phyloP scores from a whole-genome alignment of 169 alveolate species.

The Fabrea salina region DNA sequence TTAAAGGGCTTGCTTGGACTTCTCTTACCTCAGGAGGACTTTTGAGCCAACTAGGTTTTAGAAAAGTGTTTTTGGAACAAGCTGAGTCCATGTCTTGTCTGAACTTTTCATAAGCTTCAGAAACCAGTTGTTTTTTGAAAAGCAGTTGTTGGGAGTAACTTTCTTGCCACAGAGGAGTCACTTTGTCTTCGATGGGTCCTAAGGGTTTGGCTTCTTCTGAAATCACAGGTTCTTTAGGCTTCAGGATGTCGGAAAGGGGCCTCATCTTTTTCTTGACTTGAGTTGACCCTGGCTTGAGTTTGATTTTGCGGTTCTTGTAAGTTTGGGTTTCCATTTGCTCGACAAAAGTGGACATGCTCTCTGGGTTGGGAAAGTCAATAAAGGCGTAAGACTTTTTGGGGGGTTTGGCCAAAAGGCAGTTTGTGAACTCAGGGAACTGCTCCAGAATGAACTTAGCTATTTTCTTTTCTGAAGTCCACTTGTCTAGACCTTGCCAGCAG shows the following conservation, averaged over 20 bases:
- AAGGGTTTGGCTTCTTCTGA: background rate
- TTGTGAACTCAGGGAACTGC: background rate
- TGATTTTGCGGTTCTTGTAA: background rate
- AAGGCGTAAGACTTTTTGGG: background rate
- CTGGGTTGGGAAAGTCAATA: background rate
- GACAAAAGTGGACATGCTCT: background rate
- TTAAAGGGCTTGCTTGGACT: background rate
- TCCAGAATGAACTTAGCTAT: background rate
- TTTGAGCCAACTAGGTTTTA: background rate
- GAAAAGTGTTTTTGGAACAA: background rate
- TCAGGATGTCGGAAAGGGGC: background rate
- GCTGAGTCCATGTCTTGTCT: background rate
- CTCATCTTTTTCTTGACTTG: background rate
- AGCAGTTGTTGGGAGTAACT: background rate
- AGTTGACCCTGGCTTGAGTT: background rate
- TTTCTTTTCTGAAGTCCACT: slow-evolving; percentile 13
- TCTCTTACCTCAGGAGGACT: background rate
- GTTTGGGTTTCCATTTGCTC: background rate
- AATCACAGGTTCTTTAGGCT: background rate
- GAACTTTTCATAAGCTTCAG: background rate
- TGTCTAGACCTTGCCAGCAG: slow-evolving; percentile 30
- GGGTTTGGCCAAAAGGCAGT: background rate
- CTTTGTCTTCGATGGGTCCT: slow-evolving; percentile 19
- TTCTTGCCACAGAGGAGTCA: background rate
- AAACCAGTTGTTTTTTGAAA: background rate